phyloP scores from a whole-genome alignment of 208 protist species.

The Trypanosoma lewisi region DNA sequence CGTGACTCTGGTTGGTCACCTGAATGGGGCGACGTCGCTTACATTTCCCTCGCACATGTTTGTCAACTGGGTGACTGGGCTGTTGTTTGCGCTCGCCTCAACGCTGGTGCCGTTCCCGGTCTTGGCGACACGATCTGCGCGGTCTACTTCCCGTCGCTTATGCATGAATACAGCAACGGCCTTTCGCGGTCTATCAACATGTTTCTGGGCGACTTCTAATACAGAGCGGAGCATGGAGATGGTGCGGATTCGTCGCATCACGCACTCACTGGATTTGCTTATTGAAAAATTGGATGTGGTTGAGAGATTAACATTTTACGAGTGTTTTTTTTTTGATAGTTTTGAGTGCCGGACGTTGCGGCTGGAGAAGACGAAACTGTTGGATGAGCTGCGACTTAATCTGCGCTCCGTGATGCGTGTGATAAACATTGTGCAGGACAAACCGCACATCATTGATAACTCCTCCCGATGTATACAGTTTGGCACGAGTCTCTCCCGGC shows the following conservation, averaged over 20 bases:
- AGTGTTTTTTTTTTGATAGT: constrained; percentile 72
- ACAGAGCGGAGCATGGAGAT: constrained; percentile 72
- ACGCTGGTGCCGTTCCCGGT: constrained; percentile 68
- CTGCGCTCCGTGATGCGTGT: constrained; percentile 68
- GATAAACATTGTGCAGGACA: constrained; percentile 71
- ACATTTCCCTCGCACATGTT: constrained; percentile 40
- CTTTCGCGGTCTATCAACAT: constrained; percentile 57
- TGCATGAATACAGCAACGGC: constrained; percentile 49
- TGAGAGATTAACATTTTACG: constrained; percentile 60
- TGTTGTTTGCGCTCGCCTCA: constrained; percentile 47
- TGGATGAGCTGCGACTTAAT: constrained; percentile 64
- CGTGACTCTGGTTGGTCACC: constrained; percentile 50
- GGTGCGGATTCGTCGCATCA: constrained; percentile 62
- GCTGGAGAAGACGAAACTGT: constrained; percentile 51
- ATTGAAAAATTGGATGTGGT: constrained; percentile 48
- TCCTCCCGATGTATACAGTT: constrained; percentile 53
- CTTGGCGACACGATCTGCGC: constrained; percentile 42
- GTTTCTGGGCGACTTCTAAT: constrained; percentile 73
- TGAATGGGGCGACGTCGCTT: constrained; percentile 33
- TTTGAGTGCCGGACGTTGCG: constrained; percentile 58
- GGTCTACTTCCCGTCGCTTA: constrained; percentile 28
- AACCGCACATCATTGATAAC: constrained; percentile 60
- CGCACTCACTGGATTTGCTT: constrained; percentile 48
- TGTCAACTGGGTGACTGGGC: constrained; percentile 56
- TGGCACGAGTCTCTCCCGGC: constrained; percentile 43